A percentile compares a stretch with the other conserved stretches of the same genome.
These are phyloP conservation scores for Melastoma malabathricum DNA, from an alignment of 345 rosid genomes.

Conservation along the genomic window DNA sequence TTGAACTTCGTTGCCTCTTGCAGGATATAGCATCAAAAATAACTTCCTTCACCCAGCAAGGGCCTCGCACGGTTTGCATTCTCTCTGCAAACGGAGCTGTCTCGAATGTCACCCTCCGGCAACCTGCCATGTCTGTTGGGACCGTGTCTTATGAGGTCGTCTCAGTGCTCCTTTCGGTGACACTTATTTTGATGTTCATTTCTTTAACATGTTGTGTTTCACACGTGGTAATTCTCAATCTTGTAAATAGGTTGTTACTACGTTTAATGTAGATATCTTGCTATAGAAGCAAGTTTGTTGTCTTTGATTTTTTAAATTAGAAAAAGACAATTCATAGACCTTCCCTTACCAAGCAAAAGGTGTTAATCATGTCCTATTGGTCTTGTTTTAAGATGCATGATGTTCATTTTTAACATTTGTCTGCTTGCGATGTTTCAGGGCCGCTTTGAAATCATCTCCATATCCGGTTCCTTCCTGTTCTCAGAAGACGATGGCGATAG, in stretches of 20 bases:
- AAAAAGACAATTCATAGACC: too few relatives aligned
- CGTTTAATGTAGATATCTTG: too few relatives aligned
- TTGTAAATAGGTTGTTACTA: too few relatives aligned
- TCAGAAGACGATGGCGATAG: constrained; percentile 36
- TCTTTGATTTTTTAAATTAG: too few relatives aligned
- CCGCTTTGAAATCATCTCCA: constrained; percentile 62
- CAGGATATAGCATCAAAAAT: constrained; percentile 78
- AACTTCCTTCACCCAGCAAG: constrained; percentile 61
- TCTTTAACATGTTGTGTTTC: too few relatives aligned
- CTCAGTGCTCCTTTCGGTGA: constrained; percentile 4
- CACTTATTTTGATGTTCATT: neutral
- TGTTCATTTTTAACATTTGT: neutral
- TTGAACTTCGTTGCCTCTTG: constrained; percentile 1
- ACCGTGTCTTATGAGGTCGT: constrained; percentile 63
- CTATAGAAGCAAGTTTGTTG: too few relatives aligned
- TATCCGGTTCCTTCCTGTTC: constrained; percentile 57
- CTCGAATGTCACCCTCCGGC: constrained; percentile 52
- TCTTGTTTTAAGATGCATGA: too few relatives aligned
- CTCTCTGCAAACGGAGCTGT: constrained; percentile 88
- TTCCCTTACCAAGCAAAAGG: too few relatives aligned
- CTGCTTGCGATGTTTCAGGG: constrained; percentile 40
- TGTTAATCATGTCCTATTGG: too few relatives aligned
- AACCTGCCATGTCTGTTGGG: constrained; percentile 40
- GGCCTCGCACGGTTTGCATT: constrained; percentile 68
- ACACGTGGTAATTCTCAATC: too few relatives aligned